Evolutionary conservation across 495 filamentous ascomycete species (phyloP).

Genomic region (Neurospora hispaniola): DNA sequence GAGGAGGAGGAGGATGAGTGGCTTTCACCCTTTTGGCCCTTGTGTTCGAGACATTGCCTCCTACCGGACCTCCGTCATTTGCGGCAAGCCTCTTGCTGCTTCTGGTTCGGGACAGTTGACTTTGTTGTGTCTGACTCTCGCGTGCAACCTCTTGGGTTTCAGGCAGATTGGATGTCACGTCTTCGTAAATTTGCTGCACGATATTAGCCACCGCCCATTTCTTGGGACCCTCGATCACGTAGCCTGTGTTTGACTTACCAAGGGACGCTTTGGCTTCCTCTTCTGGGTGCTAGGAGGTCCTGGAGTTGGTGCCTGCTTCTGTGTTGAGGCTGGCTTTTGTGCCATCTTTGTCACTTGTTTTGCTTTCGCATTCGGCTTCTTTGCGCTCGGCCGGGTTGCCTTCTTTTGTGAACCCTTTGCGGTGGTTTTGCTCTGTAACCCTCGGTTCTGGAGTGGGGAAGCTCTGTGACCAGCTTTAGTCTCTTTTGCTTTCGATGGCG

Average conservation of each 20-base stretch:
- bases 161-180: conserved; percentile 8
- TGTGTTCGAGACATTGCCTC: not conserved
- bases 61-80: not conserved
- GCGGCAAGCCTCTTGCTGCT: not conserved
- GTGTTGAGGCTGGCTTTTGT: not conserved
- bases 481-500: not conserved
- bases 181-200: conserved; percentile 12
- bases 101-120: not conserved
- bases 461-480: not conserved
- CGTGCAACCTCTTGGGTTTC: conserved; percentile 10
- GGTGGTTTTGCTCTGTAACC: not conserved
- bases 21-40: not conserved
- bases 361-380: not conserved
- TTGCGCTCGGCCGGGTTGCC: not conserved
- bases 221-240: not conserved
- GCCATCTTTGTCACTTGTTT: not conserved
- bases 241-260: conserved; percentile 4
- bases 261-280: conserved; percentile 13
- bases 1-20: too few relatives aligned
- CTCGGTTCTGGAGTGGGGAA: not conserved
- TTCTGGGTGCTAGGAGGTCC: not conserved
- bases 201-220: not conserved
- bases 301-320: not conserved
- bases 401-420: not conserved
- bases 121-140: conserved; percentile 7